Evolutionary conservation across 2,329 filamentous ascomycete species (phyloP), one percentile per base, ranked within the genome.

Genomic region (Penicillium corylophilum): DNA sequence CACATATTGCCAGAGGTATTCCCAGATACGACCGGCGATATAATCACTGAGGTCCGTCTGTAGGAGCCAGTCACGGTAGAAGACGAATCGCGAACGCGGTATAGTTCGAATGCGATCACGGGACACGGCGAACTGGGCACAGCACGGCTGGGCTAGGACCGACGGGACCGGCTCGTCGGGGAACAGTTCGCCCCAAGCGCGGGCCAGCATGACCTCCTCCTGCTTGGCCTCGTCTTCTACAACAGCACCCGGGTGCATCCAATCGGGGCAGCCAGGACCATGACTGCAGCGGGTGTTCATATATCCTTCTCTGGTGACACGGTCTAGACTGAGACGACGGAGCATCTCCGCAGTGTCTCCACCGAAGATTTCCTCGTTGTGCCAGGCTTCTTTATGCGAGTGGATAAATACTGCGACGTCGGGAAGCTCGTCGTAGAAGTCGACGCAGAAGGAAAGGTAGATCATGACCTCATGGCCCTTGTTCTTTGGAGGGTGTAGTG

Each of bases 1-100:
- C 13, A 86, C 75, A 52, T 78, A 82, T 53, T 85, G 82, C 83
- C 83, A 86, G 1, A 84, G 68, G 62, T 86, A 85, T 64, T 86
- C 83, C 73, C 82, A 85, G 15, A 85, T 74, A 2, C 83, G 75
- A 2, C 83, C 83, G 12, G 79, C 80, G 18, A 85, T 71, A 38
- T 76, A 77, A 61, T 85, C 82, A 20, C 70, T 72, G 26, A 85
- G 64, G 18, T 78, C 71, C 0, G 82, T 85, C n/a, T 75, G 74
- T 24, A 84, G 71, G 2, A 86, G 68, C 83, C 83, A 86, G 59
- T 84, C 79, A 23, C 83, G 77, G 59, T 83, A 81, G 61, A 76
- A 79, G 18, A 82, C 70, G 62, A 81, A 86, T 41, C 78, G 75
- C 22, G 76, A 72, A 46, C 76, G 73, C 1, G 81, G 80, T 29